A percentile compares a stretch with the other conserved stretches of the same genome.
Evolutionary conservation across 345 rosid species (phyloP).

Genomic region (Eutrema yunnanense): DNA sequence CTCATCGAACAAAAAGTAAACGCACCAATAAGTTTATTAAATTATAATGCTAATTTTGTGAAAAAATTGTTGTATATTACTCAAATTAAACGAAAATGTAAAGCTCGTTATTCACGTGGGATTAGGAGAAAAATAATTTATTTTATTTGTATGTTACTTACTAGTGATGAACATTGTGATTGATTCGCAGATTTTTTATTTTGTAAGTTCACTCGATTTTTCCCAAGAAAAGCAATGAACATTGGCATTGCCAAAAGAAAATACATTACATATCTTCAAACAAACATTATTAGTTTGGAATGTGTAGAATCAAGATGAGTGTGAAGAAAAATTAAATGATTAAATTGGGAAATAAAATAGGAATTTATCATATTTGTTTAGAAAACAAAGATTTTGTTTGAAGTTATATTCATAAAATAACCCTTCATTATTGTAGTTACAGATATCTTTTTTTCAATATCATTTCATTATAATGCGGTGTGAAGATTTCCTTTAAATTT

Average conservation of each 20-base stretch:
- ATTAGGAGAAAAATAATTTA: not conserved
- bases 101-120: conserved; percentile 5
- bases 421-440: not conserved
- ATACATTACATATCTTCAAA: too few relatives aligned
- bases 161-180: not conserved
- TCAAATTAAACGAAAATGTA: not conserved
- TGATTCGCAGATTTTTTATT: not conserved
- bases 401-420: not conserved
- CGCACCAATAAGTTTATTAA: conserved; percentile 3
- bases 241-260: too few relatives aligned
- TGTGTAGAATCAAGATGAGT: too few relatives aligned
- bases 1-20: not conserved
- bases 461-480: not conserved
- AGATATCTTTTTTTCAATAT: not conserved
- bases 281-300: too few relatives aligned
- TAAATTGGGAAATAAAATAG: not conserved
- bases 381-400: not conserved
- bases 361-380: not conserved
- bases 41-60: not conserved
- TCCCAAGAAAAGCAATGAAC: not conserved
- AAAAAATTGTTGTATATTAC: not conserved
- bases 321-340: not conserved
- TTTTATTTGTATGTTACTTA: not conserved
- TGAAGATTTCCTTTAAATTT: not conserved
- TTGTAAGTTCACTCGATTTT: not conserved